Evolutionary conservation across 164 flowering plant genomes (phyloP).

Genomic region (Berberis vulgaris): DNA sequence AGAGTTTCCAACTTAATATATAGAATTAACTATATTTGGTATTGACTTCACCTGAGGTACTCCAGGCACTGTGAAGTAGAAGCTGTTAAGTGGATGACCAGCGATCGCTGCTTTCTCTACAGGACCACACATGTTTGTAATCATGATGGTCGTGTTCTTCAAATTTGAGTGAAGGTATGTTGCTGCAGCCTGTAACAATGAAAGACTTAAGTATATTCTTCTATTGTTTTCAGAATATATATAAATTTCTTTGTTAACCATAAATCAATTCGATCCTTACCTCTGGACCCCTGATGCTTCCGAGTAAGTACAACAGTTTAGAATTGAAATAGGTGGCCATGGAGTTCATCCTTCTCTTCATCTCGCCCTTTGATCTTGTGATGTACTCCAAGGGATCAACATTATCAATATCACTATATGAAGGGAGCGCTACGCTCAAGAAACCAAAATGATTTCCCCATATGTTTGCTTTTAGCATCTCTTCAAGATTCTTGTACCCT

Average conservation of each 20-base stretch:
- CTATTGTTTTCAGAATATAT: background rate
- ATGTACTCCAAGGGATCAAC: slow-evolving; percentile 10
- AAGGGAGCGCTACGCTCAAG: slow-evolving; percentile 7
- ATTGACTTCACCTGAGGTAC: slow-evolving; percentile 26
- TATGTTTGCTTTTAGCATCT: slow-evolving; percentile 15
- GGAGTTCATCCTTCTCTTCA: slow-evolving; percentile 13
- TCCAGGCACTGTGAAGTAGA: slow-evolving; percentile 30
- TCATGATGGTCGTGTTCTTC: slow-evolving; percentile 25
- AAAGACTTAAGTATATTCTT: background rate
- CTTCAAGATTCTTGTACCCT: slow-evolving; percentile 13
- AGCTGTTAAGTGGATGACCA: slow-evolving; percentile 26
- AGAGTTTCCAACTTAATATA: no score
- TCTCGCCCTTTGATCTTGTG: slow-evolving; percentile 6
- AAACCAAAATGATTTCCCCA: slow-evolving; percentile 17
- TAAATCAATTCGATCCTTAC: background rate
- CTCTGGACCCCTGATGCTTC: slow-evolving; percentile 11
- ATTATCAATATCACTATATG: slow-evolving; percentile 7
- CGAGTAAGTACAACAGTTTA: background rate
- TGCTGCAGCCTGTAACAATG: slow-evolving; percentile 22
- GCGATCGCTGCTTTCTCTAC: slow-evolving; percentile 29
- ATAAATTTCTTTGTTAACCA: background rate
- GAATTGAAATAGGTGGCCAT: slow-evolving; percentile 6
- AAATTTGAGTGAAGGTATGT: slow-evolving; percentile 17
- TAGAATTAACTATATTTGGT: no score
- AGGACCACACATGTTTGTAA: slow-evolving; percentile 35